Percentiles rank a stretch among this genome's conserved stretches.
Conservation (phyloP, 768 basidiomycete species). For the Scleroderma citrinum region DNA sequence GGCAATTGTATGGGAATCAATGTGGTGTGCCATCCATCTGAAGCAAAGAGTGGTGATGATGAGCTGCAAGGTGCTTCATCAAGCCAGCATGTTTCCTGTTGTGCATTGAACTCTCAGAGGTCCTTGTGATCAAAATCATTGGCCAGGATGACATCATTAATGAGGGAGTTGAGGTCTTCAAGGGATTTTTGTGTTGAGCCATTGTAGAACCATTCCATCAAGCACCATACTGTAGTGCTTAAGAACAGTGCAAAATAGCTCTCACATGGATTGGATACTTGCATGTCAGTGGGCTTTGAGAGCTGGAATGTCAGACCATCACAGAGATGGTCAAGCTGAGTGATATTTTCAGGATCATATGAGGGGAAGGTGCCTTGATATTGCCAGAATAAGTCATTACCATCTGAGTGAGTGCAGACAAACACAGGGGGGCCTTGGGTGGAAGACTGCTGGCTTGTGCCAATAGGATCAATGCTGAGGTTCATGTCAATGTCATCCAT, state of each 20-base stretch:
- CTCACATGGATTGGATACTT: too few species aligned
- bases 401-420: background rate
- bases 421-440: background rate
- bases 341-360: background rate
- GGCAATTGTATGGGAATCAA: background rate
- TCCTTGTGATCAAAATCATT: slow-evolving; percentile 7
- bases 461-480: too few species aligned
- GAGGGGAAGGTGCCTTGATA: background rate
- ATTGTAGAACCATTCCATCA: slow-evolving; percentile 21
- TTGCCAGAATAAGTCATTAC: background rate
- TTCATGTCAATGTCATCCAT: background rate
- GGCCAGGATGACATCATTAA: slow-evolving; percentile 4
- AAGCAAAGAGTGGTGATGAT: background rate
- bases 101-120: slow-evolving; percentile 2
- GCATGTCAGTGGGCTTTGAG: background rate
- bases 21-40: background rate
- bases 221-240: background rate
- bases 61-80: background rate
- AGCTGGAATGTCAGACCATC: background rate
- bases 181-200: slow-evolving; percentile 10
- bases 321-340: background rate
- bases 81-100: background rate
- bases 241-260: background rate
- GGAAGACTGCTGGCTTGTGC: too few species aligned
- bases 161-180: slow-evolving; percentile 5